Percentiles rank a stretch among this genome's conserved stretches.
These are phyloP conservation scores for Earliella scabrosa DNA, from an alignment of 1,284 basidiomycete genomes.

Conservation along the genomic window DNA sequence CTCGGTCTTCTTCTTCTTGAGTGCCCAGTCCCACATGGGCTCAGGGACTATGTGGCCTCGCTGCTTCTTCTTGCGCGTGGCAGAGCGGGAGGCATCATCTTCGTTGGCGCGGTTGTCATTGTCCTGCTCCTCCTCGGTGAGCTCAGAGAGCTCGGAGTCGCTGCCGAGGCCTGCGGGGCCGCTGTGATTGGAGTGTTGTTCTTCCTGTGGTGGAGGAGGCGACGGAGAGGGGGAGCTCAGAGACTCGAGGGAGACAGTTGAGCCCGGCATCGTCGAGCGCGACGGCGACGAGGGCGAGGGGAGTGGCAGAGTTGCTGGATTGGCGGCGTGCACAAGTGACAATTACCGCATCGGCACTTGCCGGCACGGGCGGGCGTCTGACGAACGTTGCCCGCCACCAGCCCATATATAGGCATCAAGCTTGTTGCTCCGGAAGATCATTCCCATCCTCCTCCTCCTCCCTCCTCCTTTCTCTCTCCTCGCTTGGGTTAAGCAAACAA, in stretches of 20 bases:
- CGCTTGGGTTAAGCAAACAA: neutral
- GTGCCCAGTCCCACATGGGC: conserved; percentile 81
- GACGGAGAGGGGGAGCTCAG: conserved; percentile 64
- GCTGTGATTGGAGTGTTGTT: conserved; percentile 30
- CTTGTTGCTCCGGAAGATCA: no score
- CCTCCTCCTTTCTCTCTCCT: neutral
- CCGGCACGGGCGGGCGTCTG: no score
- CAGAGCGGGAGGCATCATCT: conserved; percentile 16
- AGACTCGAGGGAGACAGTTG: conserved; percentile 61
- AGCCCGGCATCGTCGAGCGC: conserved; percentile 52
- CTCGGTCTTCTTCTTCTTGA: conserved; percentile 45
- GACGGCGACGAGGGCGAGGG: conserved; percentile 33
- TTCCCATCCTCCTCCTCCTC: neutral
- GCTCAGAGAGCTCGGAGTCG: conserved; percentile 78
- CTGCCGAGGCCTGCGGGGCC: conserved; percentile 50
- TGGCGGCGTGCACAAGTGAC: no score
- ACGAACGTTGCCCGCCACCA: neutral
- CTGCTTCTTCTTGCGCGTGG: conserved; percentile 47
- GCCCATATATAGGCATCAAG: no score
- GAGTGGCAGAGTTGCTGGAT: neutral
- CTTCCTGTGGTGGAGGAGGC: conserved; percentile 40
- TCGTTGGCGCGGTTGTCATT: conserved; percentile 28
- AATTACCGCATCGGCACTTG: conserved; percentile 9
- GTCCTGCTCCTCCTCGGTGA: conserved; percentile 79
- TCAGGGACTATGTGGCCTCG: conserved; percentile 71